phyloP scores from a whole-genome alignment of 176 grass and related monocot genomes.

The Cenchrus americanus region DNA sequence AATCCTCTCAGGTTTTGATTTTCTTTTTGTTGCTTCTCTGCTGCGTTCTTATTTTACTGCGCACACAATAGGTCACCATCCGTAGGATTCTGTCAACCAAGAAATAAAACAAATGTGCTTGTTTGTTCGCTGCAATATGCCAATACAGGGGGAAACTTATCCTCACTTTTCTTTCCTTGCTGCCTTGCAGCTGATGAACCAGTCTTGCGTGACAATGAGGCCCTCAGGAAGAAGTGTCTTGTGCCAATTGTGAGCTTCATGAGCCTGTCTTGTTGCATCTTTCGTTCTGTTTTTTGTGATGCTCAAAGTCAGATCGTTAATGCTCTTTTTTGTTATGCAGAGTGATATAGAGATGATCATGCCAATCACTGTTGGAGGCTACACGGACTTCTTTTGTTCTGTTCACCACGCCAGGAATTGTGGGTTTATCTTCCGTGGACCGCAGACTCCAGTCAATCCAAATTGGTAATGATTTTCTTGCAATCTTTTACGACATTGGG shows the following conservation, averaged over 20 bases:
- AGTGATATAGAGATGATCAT: constrained; percentile 85
- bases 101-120: not conserved
- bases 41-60: not conserved
- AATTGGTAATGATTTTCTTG: constrained; percentile 70
- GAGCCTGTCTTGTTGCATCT: not conserved
- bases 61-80: not conserved
- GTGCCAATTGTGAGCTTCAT: constrained; percentile 69
- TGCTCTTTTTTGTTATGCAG: constrained; percentile 44
- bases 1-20: constrained; percentile 75
- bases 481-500: not conserved
- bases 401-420: constrained; percentile 94
- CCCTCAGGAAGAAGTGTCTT: constrained; percentile 75
- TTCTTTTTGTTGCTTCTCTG: not conserved
- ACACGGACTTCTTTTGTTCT: constrained; percentile 96
- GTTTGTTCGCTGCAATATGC: not conserved
- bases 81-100: not conserved
- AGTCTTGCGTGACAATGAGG: constrained; percentile 74
- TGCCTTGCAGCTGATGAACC: constrained; percentile 72
- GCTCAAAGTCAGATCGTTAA: not conserved
- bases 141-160: not conserved
- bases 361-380: constrained; percentile 79
- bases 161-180: not conserved
- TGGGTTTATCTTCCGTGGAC: constrained; percentile 86
- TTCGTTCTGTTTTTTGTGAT: no score
- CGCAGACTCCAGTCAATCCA: constrained; percentile 71